Percentiles rank a stretch among this genome's conserved stretches.
Conservation (phyloP, 495 filamentous ascomycete species). For the Hyaloscypha variabilis region DNA sequence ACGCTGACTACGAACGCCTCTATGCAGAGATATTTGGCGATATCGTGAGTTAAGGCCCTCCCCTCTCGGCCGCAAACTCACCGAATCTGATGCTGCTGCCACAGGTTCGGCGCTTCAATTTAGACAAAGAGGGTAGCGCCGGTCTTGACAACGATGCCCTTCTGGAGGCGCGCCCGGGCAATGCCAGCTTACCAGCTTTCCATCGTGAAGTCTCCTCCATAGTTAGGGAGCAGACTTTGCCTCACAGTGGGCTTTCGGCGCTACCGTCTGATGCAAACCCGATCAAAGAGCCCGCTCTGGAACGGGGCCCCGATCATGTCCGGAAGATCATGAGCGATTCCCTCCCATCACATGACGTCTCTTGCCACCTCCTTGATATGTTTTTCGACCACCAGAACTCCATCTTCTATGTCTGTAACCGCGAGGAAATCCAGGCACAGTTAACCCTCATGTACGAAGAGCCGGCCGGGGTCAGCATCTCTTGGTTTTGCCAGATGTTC, state of each 20-base stretch:
- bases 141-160: background rate
- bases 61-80: background rate
- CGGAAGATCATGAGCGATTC: conserved; percentile 21
- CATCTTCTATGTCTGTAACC: conserved; percentile 24
- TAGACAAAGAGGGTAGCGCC: background rate
- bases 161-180: conserved; percentile 6
- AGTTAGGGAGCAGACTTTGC: conserved; percentile 13
- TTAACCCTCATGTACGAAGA: conserved; percentile 23
- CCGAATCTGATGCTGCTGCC: background rate
- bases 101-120: conserved; percentile 19
- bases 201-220: conserved; percentile 21
- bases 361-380: conserved; percentile 15
- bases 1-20: conserved; percentile 22
- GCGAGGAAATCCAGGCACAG: conserved; percentile 17
- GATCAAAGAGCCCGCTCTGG: conserved; percentile 14
- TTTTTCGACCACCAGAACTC: conserved; percentile 25
- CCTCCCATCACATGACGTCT: conserved; percentile 21
- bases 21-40: conserved; percentile 21
- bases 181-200: conserved; percentile 18
- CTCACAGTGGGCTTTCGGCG: background rate
- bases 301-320: conserved; percentile 19
- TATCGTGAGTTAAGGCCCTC: conserved; percentile 5
- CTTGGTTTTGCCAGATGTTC: conserved; percentile 29
- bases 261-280: conserved; percentile 1
- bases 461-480: conserved; percentile 15